Evolutionary conservation across 805 yeast species (phyloP).

Genomic region (Saturnispora sanitii): DNA sequence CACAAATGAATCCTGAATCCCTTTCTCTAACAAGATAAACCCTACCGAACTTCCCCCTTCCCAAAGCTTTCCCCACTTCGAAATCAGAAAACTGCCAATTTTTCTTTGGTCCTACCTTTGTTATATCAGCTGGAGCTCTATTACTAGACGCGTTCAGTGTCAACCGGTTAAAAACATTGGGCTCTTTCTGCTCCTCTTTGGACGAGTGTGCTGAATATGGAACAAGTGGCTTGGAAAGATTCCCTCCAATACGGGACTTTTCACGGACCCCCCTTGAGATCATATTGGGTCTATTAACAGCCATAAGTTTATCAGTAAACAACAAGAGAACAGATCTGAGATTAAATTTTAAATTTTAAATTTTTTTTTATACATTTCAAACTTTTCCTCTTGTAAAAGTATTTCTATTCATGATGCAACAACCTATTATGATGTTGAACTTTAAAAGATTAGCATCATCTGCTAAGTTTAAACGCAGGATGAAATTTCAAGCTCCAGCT

Average conservation of each 20-base stretch:
- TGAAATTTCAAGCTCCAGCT: conserved; percentile 14
- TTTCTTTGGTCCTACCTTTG: neutral
- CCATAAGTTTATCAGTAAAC: neutral
- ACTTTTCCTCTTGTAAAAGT: neutral
- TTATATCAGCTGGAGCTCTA: neutral
- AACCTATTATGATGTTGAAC: too few relatives aligned
- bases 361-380: neutral
- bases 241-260: neutral
- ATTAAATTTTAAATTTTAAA: neutral
- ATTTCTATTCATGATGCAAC: neutral
- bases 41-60: conserved; percentile 89
- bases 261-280: conserved; percentile 1
- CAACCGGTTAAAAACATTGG: conserved; percentile 11
- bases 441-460: conserved; percentile 1
- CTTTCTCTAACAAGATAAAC: conserved; percentile 84
- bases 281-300: conserved; percentile 4
- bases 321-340: neutral
- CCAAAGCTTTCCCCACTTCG: conserved; percentile 79
- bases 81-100: conserved; percentile 42
- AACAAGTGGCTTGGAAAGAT: neutral
- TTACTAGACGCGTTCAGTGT: conserved; percentile 8
- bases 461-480: conserved; percentile 1
- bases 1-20: conserved; percentile 69
- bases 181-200: conserved; percentile 2
- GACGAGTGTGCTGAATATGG: too few relatives aligned